phyloP scores from a whole-genome alignment of 2,329 filamentous ascomycete species.

The Hirsutella thompsonii region DNA sequence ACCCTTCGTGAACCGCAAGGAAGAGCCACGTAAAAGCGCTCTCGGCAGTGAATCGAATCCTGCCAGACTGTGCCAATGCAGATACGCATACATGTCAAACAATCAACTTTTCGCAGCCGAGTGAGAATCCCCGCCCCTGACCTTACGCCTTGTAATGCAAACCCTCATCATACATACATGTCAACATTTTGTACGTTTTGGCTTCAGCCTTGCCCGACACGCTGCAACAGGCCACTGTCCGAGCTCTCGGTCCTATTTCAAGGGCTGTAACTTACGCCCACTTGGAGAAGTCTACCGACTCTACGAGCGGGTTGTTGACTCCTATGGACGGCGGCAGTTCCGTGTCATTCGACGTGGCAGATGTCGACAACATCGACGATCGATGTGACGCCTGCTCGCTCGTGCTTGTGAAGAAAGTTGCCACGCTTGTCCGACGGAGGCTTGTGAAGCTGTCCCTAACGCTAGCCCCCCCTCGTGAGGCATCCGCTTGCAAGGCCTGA shows the following conservation, averaged over 20 bases:
- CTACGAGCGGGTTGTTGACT: slow-evolving; percentile 16
- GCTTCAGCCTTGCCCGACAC: not conserved
- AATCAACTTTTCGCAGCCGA: not conserved
- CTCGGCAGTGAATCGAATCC: not conserved
- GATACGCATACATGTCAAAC: not conserved
- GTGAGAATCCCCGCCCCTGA: not conserved
- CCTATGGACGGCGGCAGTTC: slow-evolving; percentile 27
- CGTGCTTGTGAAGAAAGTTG: slow-evolving; percentile 47
- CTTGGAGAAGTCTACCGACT: slow-evolving; percentile 26
- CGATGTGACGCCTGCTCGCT: slow-evolving; percentile 45
- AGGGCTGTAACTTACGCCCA: slow-evolving; percentile 14
- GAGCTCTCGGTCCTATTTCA: slow-evolving; percentile 2
- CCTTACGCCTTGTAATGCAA: slow-evolving; percentile 1
- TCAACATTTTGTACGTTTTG: not conserved
- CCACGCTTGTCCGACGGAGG: slow-evolving; percentile 49
- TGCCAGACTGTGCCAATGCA: not conserved
- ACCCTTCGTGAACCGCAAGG: too few species aligned
- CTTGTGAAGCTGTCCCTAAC: slow-evolving; percentile 49
- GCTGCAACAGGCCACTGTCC: not conserved
- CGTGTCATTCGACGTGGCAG: slow-evolving; percentile 39
- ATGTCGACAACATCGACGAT: slow-evolving; percentile 42
- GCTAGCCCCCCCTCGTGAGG: slow-evolving; percentile 9
- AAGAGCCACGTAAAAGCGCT: too few species aligned
- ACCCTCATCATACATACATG: not conserved
- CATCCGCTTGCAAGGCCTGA: slow-evolving; percentile 6